phyloP scores from a whole-genome alignment of 768 basidiomycete genomes.

The Leccinum arenicola region DNA sequence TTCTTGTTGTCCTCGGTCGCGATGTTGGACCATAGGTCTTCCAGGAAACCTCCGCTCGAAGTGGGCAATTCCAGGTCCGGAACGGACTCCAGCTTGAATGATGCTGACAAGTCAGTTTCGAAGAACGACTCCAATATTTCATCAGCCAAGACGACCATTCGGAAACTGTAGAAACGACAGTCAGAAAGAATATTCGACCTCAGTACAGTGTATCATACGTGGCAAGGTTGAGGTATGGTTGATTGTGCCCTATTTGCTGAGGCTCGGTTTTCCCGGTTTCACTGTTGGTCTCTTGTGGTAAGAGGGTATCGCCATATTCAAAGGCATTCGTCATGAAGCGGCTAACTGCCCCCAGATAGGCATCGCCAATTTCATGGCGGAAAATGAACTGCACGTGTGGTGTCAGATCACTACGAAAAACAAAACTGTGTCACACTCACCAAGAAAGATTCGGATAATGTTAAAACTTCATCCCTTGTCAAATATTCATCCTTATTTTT shows the following conservation, averaged over 20 bases:
- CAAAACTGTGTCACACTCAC: slow-evolving; percentile 37
- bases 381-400: slow-evolving; percentile 81
- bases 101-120: slow-evolving; percentile 83
- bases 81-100: slow-evolving; percentile 77
- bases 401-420: slow-evolving; percentile 2
- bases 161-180: slow-evolving; percentile 58
- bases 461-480: slow-evolving; percentile 95
- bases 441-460: slow-evolving; percentile 89
- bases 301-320: slow-evolving; percentile 94
- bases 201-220: slow-evolving; percentile 47
- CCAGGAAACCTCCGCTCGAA: slow-evolving; percentile 60
- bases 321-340: slow-evolving; percentile 98
- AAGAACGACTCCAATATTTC: slow-evolving; percentile 97
- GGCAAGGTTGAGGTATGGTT: slow-evolving; percentile 89
- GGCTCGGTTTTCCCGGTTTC: slow-evolving; percentile 40
- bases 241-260: slow-evolving; percentile 63
- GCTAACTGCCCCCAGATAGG: slow-evolving; percentile 93
- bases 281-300: slow-evolving; percentile 42
- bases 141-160: slow-evolving; percentile 98
- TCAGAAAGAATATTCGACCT: slow-evolving; percentile 9
- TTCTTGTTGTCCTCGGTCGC: slow-evolving; percentile 91
- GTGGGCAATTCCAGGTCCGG: slow-evolving; percentile 65
- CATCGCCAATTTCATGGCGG: slow-evolving; percentile 94
- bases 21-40: slow-evolving; percentile 87
- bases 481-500: slow-evolving; percentile 95